These are phyloP conservation scores for Microbotryum violaceum DNA, from an alignment of 1,284 basidiomycete species.

Conservation along the genomic window DNA sequence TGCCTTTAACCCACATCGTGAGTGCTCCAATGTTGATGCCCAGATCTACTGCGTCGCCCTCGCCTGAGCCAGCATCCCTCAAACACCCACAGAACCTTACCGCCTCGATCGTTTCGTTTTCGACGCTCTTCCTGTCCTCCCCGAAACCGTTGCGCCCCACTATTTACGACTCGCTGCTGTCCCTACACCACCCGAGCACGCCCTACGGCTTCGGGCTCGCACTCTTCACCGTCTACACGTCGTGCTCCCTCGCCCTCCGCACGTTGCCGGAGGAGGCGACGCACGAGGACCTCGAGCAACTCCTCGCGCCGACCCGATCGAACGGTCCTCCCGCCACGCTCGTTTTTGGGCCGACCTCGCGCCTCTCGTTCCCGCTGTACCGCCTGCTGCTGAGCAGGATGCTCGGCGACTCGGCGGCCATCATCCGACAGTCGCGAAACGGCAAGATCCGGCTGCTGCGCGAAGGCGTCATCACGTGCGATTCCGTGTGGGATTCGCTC, in stretches of 20 bases:
- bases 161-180: constrained; percentile 14
- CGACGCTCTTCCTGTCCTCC: constrained; percentile 23
- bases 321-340: constrained; percentile 11
- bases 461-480: constrained; percentile 25
- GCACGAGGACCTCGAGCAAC: background rate
- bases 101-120: constrained; percentile 25
- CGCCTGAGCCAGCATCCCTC: background rate
- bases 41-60: background rate
- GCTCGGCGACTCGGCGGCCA: constrained; percentile 21
- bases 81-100: constrained; percentile 20
- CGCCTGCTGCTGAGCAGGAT: constrained; percentile 18
- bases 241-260: constrained; percentile 14
- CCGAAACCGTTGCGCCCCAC: constrained; percentile 16
- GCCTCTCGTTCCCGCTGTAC: constrained; percentile 16
- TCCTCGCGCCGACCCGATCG: background rate
- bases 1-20: constrained; percentile 23
- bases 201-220: constrained; percentile 28
- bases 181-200: constrained; percentile 26
- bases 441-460: constrained; percentile 29
- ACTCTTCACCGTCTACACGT: constrained; percentile 19
- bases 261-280: background rate
- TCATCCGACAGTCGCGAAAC: constrained; percentile 21
- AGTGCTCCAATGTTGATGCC: background rate
- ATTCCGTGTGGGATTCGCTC: constrained; percentile 29
- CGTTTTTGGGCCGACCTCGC: constrained; percentile 16